Percentiles rank a stretch among this genome's conserved stretches.
phyloP scores from a whole-genome alignment of 2,329 filamentous ascomycete species.

The Fusarium sp. region DNA sequence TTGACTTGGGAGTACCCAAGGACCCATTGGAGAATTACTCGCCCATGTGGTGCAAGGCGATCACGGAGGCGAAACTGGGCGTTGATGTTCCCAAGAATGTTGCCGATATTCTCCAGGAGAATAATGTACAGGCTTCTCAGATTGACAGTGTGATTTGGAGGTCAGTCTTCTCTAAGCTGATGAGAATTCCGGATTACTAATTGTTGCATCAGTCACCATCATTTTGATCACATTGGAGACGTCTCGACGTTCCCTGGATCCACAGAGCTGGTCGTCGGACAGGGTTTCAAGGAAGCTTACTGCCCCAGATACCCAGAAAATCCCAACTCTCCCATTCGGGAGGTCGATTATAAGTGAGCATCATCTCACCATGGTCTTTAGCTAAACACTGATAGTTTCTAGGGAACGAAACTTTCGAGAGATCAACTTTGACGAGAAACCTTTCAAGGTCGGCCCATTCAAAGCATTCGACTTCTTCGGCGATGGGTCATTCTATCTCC shows the following conservation, averaged over 20 bases:
- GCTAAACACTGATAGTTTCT: rapidly evolving
- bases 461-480: conserved; percentile 27
- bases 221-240: conserved; percentile 34
- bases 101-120: conserved; percentile 13
- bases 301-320: conserved; percentile 27
- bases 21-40: conserved; percentile 11
- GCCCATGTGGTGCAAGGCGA: conserved; percentile 3
- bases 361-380: rapidly evolving
- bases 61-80: background rate
- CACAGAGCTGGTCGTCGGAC: conserved; percentile 28
- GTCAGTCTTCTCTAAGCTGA: background rate
- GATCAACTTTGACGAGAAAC: conserved; percentile 10
- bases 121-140: background rate
- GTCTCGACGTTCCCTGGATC: conserved; percentile 24
- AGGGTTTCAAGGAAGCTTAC: conserved; percentile 27
- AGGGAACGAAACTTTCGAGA: conserved; percentile 22
- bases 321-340: background rate
- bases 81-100: conserved; percentile 22
- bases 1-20: conserved; percentile 25
- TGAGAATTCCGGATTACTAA: background rate
- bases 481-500: conserved; percentile 32
- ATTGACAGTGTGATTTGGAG: conserved; percentile 36
- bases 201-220: background rate
- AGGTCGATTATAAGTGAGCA: conserved; percentile 23
- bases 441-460: conserved; percentile 14